A percentile compares a stretch with the other conserved stretches of the same genome.
phyloP scores from a whole-genome alignment of 257 asterid genomes.

The Gynochthodes officinalis region DNA sequence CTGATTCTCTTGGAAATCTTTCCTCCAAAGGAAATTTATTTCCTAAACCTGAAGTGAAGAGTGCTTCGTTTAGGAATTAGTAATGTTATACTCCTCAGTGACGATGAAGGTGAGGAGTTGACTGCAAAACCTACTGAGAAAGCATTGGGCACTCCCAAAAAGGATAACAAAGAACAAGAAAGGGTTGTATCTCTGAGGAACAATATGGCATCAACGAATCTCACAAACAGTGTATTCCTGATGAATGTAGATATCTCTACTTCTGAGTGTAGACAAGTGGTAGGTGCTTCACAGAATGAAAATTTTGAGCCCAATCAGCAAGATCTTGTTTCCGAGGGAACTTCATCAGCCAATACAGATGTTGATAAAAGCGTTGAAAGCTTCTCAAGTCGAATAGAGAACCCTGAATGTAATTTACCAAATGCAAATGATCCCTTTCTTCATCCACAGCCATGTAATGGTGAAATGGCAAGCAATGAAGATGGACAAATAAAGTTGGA shows the following conservation, averaged over 20 bases:
- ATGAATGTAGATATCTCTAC: constrained; percentile 27
- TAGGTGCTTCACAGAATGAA: constrained; percentile 36
- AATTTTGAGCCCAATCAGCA: constrained; percentile 24
- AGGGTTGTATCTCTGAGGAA: not conserved
- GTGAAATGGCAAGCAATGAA: constrained; percentile 23
- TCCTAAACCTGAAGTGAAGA: constrained; percentile 36
- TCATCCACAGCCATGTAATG: constrained; percentile 31
- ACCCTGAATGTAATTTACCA: constrained; percentile 26
- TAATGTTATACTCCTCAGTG: constrained; percentile 60
- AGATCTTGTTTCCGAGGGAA: constrained; percentile 16
- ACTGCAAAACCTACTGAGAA: constrained; percentile 30
- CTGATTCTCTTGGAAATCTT: constrained; percentile 24
- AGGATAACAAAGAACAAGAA: constrained; percentile 30
- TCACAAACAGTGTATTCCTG: constrained; percentile 19
- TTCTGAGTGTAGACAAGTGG: constrained; percentile 40
- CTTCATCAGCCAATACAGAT: constrained; percentile 21
- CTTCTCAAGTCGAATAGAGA: constrained; percentile 29
- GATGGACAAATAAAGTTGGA: constrained; percentile 40
- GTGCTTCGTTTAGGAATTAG: constrained; percentile 30
- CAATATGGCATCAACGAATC: constrained; percentile 18
- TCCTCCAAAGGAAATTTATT: constrained; percentile 23
- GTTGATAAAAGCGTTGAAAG: constrained; percentile 20
- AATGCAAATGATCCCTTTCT: constrained; percentile 25
- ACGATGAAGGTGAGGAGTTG: constrained; percentile 57
- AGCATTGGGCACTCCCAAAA: constrained; percentile 25